phyloP scores from a whole-genome alignment of 139 green algal genomes.

The Auxenochlorella protothecoides region DNA sequence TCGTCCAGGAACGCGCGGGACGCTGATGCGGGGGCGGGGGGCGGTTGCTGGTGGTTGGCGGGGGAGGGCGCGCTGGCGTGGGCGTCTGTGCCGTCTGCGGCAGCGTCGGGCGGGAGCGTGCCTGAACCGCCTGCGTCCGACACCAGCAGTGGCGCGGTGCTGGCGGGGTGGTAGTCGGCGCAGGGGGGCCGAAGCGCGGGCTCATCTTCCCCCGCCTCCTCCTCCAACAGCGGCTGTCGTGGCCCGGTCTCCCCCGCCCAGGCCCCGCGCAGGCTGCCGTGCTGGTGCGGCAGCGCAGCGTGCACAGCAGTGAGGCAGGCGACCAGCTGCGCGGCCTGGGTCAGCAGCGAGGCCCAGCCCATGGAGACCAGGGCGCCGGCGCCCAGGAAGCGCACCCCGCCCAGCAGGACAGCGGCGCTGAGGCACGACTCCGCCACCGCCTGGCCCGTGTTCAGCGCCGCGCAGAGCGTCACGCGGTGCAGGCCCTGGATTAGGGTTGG shows the following conservation, averaged over 20 bases:
- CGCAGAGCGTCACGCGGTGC: conserved; percentile 22
- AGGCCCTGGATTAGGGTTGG: conserved; percentile 9
- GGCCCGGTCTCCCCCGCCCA: background rate
- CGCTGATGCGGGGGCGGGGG: background rate
- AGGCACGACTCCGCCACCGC: conserved; percentile 26
- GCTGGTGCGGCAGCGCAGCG: too few species aligned
- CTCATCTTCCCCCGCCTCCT: conserved; percentile 1
- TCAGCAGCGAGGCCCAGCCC: conserved; percentile 3
- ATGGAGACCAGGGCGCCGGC: background rate
- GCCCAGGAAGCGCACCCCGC: background rate
- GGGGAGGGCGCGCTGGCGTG: background rate
- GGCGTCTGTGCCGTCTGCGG: background rate
- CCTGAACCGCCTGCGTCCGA: background rate
- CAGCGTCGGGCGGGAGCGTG: background rate
- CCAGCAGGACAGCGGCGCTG: conserved; percentile 12
- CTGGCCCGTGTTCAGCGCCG: conserved; percentile 29
- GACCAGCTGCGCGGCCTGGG: conserved; percentile 2
- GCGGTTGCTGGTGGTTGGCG: background rate
- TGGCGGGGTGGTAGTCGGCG: background rate
- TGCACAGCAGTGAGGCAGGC: too few species aligned
- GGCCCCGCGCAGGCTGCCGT: too few species aligned
- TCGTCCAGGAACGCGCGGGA: conserved; percentile 26
- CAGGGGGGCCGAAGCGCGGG: background rate
- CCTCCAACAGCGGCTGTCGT: background rate
- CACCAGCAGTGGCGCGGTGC: background rate